Conservation (phyloP, 2,329 filamentous ascomycete genomes). For the Hypoxylon sp. region DNA sequence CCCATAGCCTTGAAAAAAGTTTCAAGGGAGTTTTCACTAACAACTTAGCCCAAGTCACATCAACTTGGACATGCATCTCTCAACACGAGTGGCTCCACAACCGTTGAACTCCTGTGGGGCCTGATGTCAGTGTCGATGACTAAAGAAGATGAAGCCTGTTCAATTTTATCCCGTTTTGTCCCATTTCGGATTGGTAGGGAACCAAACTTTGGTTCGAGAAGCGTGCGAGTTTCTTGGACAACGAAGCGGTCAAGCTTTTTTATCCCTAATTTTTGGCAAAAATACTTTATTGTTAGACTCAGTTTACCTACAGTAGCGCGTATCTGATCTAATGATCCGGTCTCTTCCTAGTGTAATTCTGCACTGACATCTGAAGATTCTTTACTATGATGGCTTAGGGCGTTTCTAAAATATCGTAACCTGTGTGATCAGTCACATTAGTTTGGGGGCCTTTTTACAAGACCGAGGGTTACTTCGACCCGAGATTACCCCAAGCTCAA, state of each 20-base stretch:
- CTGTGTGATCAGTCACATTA: constrained; percentile 43
- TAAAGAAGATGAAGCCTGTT: constrained; percentile 39
- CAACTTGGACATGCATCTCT: constrained; percentile 36
- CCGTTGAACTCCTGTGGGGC: constrained; percentile 41
- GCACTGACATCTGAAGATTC: constrained; percentile 29
- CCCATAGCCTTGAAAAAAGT: constrained; percentile 31
- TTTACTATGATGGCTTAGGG: constrained; percentile 37
- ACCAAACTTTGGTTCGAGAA: constrained; percentile 42
- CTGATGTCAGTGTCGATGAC: constrained; percentile 42
- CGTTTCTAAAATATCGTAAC: constrained; percentile 25
- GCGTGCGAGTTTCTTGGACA: constrained; percentile 21
- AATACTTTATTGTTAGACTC: constrained; percentile 13
- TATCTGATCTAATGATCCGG: constrained; percentile 27
- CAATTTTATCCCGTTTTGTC: constrained; percentile 37
- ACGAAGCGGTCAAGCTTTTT: constrained; percentile 41
- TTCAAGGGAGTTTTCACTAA: constrained; percentile 38
- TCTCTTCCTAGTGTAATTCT: constrained; percentile 21
- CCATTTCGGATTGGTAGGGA: constrained; percentile 38
- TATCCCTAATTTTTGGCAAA: constrained; percentile 2
- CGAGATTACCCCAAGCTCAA: constrained; percentile 55
- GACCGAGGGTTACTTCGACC: constrained; percentile 52
- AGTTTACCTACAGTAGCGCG: constrained; percentile 35
- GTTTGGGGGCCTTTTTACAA: constrained; percentile 39
- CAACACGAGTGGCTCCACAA: constrained; percentile 42
- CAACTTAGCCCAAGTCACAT: constrained; percentile 28